Evolutionary conservation across 1,139 yeast genomes (phyloP), one percentile per base, ranked within the genome.

Genomic region (Sugiyamaella castrensis): DNA sequence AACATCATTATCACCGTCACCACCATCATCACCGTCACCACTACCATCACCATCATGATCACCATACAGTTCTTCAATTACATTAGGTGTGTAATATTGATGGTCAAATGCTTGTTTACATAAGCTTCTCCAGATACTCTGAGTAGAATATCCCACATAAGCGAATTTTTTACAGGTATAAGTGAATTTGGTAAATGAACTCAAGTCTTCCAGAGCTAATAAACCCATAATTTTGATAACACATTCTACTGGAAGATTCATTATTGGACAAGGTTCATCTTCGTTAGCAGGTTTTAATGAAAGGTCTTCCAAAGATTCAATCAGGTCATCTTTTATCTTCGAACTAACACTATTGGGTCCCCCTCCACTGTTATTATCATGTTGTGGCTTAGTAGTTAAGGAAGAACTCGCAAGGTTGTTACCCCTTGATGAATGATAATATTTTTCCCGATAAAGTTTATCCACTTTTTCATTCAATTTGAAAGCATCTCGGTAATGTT

Each of bases 401-500:
- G 30, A 11, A 15, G 15, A 8, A 8, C 29, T 37, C 28, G 12
- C 30, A 7, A 6, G 8, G 6, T 3, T 31, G 6, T 13, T 31
- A 31, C 5, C 6, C 34, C 6, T 31, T 6, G 5, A 19, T 19
- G 34, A 31, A 13, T 6, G 15, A 71, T 51, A 62, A 52, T 63
- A 60, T 57, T 76, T 79, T 52, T 77, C 76, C 27, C 95, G 71
- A 64, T 87, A 87, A 24, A 80, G 66, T 51, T 76, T 69, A 60
- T 89, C 96, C 5, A 88, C 89, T 47, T 75, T 75, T 4, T 79
- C 84, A 63, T 62, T 53, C 35, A 48, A 45, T 38, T 75, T 81
- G 64, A 82, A 79, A 0, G 96, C 96, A 54, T 75, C 75, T 51
- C 96, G 72, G 68, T 89, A 89, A 54, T 71, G 75, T 38, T 73